Conservation (phyloP, 2,329 filamentous ascomycete species). For the Stagonosporopsis rhizophila region DNA sequence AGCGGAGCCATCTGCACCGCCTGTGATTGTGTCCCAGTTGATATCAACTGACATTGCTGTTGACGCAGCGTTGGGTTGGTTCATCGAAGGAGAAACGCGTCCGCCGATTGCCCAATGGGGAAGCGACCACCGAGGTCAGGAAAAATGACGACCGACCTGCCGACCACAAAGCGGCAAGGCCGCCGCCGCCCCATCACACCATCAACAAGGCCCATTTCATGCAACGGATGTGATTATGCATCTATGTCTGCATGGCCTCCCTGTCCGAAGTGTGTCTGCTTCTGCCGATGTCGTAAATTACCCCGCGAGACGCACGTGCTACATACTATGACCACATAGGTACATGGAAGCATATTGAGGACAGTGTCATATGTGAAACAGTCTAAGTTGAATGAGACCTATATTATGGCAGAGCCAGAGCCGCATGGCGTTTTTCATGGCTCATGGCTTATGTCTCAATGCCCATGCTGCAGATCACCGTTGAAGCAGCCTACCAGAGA, state of each 20-base stretch:
- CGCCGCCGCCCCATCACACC: slow-evolving; percentile 21
- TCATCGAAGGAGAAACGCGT: slow-evolving; percentile 33
- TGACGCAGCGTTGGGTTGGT: slow-evolving; percentile 28
- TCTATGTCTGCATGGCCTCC: slow-evolving; percentile 25
- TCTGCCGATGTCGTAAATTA: slow-evolving; percentile 17
- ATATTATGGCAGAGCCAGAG: slow-evolving; percentile 27
- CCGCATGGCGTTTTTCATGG: slow-evolving; percentile 42
- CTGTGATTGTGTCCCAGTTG: slow-evolving; percentile 92
- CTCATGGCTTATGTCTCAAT: slow-evolving; percentile 37
- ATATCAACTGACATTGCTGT: slow-evolving; percentile 91
- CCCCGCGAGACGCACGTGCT: slow-evolving; percentile 14
- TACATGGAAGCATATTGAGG: slow-evolving; percentile 7
- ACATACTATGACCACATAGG: neutral
- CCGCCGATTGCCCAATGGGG: slow-evolving; percentile 28
- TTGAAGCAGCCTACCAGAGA: slow-evolving; percentile 27
- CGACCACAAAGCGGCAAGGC: slow-evolving; percentile 26
- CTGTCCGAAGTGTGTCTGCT: slow-evolving; percentile 20
- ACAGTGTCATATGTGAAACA: slow-evolving; percentile 5
- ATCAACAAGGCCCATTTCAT: slow-evolving; percentile 22
- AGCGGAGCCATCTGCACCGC: slow-evolving; percentile 82
- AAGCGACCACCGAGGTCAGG: slow-evolving; percentile 30
- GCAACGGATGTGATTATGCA: slow-evolving; percentile 29
- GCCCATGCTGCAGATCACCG: slow-evolving; percentile 35
- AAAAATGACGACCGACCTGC: slow-evolving; percentile 23
- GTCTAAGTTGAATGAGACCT: slow-evolving; percentile 3